Percentiles rank a stretch among this genome's conserved stretches.
Evolutionary conservation across 305 asterid genomes (phyloP).

Genomic region (Fraxinus latifolia): DNA sequence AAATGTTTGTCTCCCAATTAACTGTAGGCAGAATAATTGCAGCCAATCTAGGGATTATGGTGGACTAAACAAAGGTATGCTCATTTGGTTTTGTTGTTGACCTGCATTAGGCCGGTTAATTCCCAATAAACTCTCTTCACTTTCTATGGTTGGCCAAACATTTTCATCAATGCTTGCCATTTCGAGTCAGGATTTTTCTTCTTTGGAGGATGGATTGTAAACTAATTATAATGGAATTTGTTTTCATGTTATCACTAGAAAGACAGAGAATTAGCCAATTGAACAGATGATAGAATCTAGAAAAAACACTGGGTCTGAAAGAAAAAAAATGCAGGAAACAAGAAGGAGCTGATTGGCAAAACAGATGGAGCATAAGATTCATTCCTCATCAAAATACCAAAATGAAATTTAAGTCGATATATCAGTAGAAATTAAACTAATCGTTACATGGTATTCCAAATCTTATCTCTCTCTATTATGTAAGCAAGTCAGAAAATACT

Average conservation of each 20-base stretch:
- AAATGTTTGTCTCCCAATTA: neutral
- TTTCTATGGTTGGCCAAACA: slow-evolving; percentile 61
- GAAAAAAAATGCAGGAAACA: slow-evolving; percentile 33
- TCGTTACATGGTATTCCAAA: neutral
- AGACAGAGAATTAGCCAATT: slow-evolving; percentile 62
- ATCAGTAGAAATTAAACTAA: neutral
- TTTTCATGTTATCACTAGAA: slow-evolving; percentile 45
- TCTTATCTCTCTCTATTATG: neutral
- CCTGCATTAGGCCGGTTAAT: slow-evolving; percentile 57
- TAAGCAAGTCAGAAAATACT: neutral
- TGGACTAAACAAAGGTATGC: neutral
- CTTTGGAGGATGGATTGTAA: slow-evolving; percentile 68
- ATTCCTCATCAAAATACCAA: neutral
- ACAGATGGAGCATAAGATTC: slow-evolving; percentile 3
- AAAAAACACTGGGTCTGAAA: slow-evolving; percentile 70
- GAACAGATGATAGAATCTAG: slow-evolving; percentile 62
- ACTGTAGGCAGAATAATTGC: neutral
- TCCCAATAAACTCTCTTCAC: slow-evolving; percentile 59
- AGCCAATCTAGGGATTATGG: neutral
- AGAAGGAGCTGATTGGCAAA: neutral
- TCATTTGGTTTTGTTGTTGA: neutral
- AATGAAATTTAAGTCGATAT: neutral
- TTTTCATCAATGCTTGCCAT: slow-evolving; percentile 56
- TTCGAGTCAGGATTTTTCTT: slow-evolving; percentile 58
- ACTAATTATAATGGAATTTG: slow-evolving; percentile 53